Evolutionary conservation across 2,329 filamentous ascomycete species (phyloP), one percentile per base, ranked within the genome.

Genomic region (Cadophora malorum): DNA sequence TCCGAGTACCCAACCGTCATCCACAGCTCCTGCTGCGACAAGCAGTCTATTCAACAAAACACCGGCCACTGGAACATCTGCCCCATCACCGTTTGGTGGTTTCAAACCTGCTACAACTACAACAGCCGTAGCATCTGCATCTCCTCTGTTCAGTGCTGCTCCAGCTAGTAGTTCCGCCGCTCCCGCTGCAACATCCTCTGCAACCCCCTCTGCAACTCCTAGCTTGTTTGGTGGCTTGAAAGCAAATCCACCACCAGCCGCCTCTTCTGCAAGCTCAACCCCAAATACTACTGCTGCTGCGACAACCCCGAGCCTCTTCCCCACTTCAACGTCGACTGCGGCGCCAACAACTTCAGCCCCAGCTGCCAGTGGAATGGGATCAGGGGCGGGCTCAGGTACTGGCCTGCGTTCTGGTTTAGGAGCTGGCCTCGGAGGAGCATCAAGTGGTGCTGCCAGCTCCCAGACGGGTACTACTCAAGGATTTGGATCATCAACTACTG

Each of bases 401-500:
- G 41, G 21, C 19, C 33, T 47, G 7, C 23, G 19, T 28, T n/a
- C 49, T 63, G 53, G 50, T 19, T 31, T 45, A 56, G 62, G 63
- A 41, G 16, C 45, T 21, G 53, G 63, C 12, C 45, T 41, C 21
- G 45, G 45, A 53, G 56, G 61, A 25, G 61, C 33, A 55, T 52
- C 49, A 55, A 21, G 31, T 47, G 67, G 41, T 47, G 41, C 65
- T 21, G 47, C 72, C 77, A 16, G 56, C 31, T 70, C 78, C 14
- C 69, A 78, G 25, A 73, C 76, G 41, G 52, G 38, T 55, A 19
- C 58, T 52, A 50, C 67, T 6, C 60, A 71, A 59, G 83, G 78
- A 33, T 81, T 95, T 60, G 89, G 88, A 21, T 88, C 90, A 33
- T 96, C 94, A 1, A 97, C 92, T 3, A 84, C 88, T 41, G 94